These are phyloP conservation scores for Phytopythium litorale DNA, from an alignment of 352 stramenopile species.

Conservation along the genomic window DNA sequence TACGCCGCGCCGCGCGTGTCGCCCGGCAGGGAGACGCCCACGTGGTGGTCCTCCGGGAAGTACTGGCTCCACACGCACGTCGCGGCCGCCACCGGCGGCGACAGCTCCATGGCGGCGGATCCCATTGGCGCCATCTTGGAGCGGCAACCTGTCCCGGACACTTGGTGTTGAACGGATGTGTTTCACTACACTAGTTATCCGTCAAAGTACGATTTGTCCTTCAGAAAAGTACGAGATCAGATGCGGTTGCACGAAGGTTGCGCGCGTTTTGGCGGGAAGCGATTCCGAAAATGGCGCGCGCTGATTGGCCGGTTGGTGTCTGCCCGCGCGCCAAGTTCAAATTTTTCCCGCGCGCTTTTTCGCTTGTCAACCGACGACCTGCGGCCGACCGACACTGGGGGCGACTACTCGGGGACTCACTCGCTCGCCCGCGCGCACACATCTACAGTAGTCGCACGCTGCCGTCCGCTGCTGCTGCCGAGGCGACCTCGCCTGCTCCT, in stretches of 20 bases:
- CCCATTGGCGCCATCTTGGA: neutral
- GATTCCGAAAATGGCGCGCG: constrained; percentile 20
- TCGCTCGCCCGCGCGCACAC: neutral
- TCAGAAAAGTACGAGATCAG: constrained; percentile 2
- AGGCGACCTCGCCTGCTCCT: neutral
- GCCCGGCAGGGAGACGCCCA: constrained; percentile 30
- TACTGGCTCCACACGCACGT: constrained; percentile 78
- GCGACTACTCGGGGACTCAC: neutral
- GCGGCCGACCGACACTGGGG: neutral
- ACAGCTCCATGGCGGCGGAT: neutral
- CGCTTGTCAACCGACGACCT: neutral
- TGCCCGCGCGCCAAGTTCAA: constrained; percentile 1
- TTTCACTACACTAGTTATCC: neutral
- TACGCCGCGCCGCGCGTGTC: constrained; percentile 41
- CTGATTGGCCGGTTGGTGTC: constrained; percentile 23
- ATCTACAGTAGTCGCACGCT: neutral
- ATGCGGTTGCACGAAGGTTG: constrained; percentile 14
- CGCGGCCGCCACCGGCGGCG: constrained; percentile 29
- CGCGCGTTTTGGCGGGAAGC: constrained; percentile 27
- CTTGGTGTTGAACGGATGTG: neutral
- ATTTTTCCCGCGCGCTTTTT: constrained; percentile 8
- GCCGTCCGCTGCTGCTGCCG: too few relatives aligned
- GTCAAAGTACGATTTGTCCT: neutral
- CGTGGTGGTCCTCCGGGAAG: constrained; percentile 63
- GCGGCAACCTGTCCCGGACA: neutral